Evolutionary conservation across 352 stramenopile species (phyloP), one percentile per base, ranked within the genome.

Genomic region (Phytophthora ramorum): DNA sequence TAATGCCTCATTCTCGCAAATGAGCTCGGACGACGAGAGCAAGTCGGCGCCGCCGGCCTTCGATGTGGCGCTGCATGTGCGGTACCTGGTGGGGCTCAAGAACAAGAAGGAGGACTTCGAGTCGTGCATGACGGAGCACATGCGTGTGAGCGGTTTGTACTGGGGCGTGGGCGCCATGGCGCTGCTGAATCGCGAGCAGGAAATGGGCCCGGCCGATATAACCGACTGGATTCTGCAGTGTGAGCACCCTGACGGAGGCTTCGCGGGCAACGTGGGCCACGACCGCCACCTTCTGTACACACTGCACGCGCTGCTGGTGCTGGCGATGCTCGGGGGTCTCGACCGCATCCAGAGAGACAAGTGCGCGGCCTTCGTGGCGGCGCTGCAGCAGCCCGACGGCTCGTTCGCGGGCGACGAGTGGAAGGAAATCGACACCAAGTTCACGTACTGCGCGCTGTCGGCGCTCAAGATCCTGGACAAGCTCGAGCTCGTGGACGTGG

Each of bases 281-380:
- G 97, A 99, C 78, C 92, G 90, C 22, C 97, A 99, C 74, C 63
- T 99, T 17, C 79, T 99, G 26, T 99, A 99, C 76, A 99, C 98
- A 54, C 75, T 99, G 30, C 98, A 97, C 41, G 97, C 98, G 14
- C 64, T 99, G 24, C 93, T 99, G 70, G 97, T 99, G 53, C 80
- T 99, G 34, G 93, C 96, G 19, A 98, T 99, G 70, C 88, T 96
- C 19, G 87, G 92, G 58, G 83, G 81, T 14, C 70, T 98, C 14
- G 79, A 97, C 20, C 65, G 75, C 63, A 80, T 98, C 65, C 73
- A 98, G 46, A 68, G 73, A 13, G 75, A 96, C 62, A 87, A 96
- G 59, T 87, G 91, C 14, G 85, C 87, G 8, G 38, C 44, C 16
- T 98, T 87, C 78, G 83, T 99, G 17, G 78, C 85, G 14, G 79